Evolutionary conservation across 306 rosid genomes (phyloP), one percentile per base, ranked within the genome.

Genomic region (Pyrus bretschneideri): DNA sequence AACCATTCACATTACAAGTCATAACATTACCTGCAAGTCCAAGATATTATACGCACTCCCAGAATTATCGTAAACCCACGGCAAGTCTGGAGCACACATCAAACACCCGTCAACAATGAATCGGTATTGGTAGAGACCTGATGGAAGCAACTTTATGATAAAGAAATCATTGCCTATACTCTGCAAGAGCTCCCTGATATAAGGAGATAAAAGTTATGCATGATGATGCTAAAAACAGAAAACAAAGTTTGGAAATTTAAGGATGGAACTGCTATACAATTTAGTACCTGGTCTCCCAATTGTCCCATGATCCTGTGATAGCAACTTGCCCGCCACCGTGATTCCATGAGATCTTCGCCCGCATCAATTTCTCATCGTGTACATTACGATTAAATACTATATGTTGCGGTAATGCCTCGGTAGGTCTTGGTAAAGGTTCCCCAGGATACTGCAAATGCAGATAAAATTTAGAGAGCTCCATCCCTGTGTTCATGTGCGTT

Each of bases 231-330:
- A 21, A 44, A 73, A 42, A 4, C 78, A 77, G n/a, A 31, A 4
- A 52, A 69, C 23, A 22, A 61, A 82, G 62, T 66, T 66, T 66
- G 45, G 46, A 76, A 58, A 27, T 60, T 40, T 25, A 38, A 54
- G 7, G 60, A 71, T 45, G 61, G 15, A 6, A 59, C 17, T 31
- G 59, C 29, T 17, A 42, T 27, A 58, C 11, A 73, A 40, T 59
- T 57, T 55, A 65, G 70, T 87, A 94, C 97, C 83, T 84, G 71
- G 84, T 84, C 62, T 83, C 80, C 98, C 99, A 93, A 78, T 87
- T 83, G 87, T 91, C 90, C 99, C 99, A 96, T 60, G 99, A 91
- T 70, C 99, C 99, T 30, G 74, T 80, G 51, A 96, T 40, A 71
- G 87, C 83, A 62, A 92, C 94, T 81, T 71, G 84, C 8, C 67